A percentile compares a stretch with the other conserved stretches of the same genome.
Evolutionary conservation across 2,329 filamentous ascomycete genomes (phyloP).

Genomic region (Diaporthe citriasiana): DNA sequence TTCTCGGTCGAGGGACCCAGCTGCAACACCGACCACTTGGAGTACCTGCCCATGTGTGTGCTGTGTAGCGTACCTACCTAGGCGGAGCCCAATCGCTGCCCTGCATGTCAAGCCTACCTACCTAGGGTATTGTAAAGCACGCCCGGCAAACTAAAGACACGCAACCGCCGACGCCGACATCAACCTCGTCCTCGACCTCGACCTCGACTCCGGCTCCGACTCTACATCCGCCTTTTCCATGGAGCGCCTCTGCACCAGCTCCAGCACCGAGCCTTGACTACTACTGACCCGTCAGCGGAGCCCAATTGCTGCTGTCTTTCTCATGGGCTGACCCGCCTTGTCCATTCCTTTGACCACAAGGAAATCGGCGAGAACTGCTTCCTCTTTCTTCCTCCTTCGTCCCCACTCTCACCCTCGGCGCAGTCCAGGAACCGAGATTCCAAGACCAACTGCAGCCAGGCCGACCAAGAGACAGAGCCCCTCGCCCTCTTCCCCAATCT

Average conservation of each 20-base stretch:
- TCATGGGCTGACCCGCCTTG: constrained; percentile 26
- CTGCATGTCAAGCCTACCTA: not conserved
- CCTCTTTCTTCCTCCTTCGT: not conserved
- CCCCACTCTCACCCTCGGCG: constrained; percentile 7
- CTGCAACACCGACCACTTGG: constrained; percentile 29
- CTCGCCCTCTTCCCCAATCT: not conserved
- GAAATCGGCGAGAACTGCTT: not conserved
- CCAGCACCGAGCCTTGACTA: constrained; percentile 18
- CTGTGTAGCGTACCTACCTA: not conserved
- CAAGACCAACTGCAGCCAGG: not conserved
- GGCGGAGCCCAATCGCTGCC: not conserved
- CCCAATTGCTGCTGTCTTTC: constrained; percentile 31
- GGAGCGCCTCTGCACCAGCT: constrained; percentile 23
- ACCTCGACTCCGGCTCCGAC: constrained; percentile 21
- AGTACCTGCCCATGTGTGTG: not conserved
- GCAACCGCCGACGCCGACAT: constrained; percentile 21
- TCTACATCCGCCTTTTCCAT: constrained; percentile 15
- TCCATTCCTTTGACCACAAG: constrained; percentile 19
- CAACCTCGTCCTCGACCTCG: constrained; percentile 1
- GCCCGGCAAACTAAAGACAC: constrained; percentile 9
- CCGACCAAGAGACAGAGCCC: not conserved
- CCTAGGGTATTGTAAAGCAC: not conserved
- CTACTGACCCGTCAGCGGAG: constrained; percentile 21
- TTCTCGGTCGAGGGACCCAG: constrained; percentile 25
- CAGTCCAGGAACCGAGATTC: constrained; percentile 4